phyloP scores from a whole-genome alignment of 495 filamentous ascomycete species.

The Penicillium antarcticum region DNA sequence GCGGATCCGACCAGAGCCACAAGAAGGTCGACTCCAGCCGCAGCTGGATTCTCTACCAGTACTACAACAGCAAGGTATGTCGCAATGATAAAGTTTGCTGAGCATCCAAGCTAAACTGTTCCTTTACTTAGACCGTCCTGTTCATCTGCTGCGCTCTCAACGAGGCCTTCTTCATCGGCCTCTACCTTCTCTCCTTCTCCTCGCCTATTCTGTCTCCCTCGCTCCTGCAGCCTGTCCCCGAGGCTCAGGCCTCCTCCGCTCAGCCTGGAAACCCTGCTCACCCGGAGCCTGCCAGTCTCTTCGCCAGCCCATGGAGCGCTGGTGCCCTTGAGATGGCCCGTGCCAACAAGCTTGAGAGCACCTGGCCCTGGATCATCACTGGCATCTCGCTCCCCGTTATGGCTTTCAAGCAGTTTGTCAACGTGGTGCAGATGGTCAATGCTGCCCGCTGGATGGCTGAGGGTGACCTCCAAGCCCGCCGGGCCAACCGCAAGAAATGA shows the following conservation, averaged over 20 bases:
- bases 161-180: constrained; percentile 94
- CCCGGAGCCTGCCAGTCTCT: constrained; percentile 62
- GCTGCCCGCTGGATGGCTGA: constrained; percentile 90
- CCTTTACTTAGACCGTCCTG: constrained; percentile 66
- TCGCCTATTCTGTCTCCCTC: constrained; percentile 80
- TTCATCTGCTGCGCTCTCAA: constrained; percentile 89
- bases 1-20: constrained; percentile 72
- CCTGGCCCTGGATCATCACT: constrained; percentile 83
- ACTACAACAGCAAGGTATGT: constrained; percentile 90
- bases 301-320: constrained; percentile 81
- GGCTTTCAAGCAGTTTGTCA: constrained; percentile 88
- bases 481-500: constrained; percentile 36
- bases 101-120: background rate
- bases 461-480: constrained; percentile 56
- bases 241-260: constrained; percentile 48
- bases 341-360: constrained; percentile 89
- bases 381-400: constrained; percentile 81
- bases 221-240: constrained; percentile 56
- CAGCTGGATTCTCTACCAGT: constrained; percentile 79
- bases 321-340: constrained; percentile 87
- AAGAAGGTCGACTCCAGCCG: constrained; percentile 78
- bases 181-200: constrained; percentile 96
- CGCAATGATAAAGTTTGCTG: background rate
- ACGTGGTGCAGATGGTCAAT: constrained; percentile 90
- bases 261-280: constrained; percentile 65